Conservation (phyloP, 1,284 basidiomycete species). For the Leccinum holopus region DNA sequence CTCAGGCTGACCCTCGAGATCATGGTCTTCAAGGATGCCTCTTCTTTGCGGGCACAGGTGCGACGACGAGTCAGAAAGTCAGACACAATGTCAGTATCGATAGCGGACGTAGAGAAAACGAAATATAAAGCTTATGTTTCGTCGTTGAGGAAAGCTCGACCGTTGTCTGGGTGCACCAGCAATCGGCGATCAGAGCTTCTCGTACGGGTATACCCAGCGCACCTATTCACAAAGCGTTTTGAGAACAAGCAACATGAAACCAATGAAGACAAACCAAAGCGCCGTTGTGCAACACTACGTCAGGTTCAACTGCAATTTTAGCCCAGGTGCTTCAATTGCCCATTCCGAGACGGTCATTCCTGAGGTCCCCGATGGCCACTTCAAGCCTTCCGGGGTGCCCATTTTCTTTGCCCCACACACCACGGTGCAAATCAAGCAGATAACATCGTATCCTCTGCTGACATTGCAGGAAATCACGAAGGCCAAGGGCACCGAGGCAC, state of each 20-base stretch:
- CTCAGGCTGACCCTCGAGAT: conserved; percentile 70
- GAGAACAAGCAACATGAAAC: background rate
- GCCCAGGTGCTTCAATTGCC: conserved; percentile 60
- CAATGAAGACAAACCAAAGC: conserved; percentile 68
- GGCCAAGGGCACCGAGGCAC: conserved; percentile 93
- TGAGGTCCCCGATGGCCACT: conserved; percentile 88
- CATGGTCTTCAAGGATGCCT: conserved; percentile 87
- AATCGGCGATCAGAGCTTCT: conserved; percentile 89
- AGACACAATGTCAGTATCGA: conserved; percentile 93
- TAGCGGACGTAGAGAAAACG: conserved; percentile 91
- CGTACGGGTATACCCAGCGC: conserved; percentile 99
- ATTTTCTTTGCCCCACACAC: conserved; percentile 89
- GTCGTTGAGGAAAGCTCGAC: conserved; percentile 76
- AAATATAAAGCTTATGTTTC: conserved; percentile 84
- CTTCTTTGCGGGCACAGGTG: conserved; percentile 43
- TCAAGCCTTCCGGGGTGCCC: conserved; percentile 74
- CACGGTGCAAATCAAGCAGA: conserved; percentile 89
- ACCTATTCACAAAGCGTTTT: conserved; percentile 52
- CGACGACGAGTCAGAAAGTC: conserved; percentile 74
- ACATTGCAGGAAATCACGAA: conserved; percentile 76
- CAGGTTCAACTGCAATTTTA: conserved; percentile 70
- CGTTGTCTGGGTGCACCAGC: conserved; percentile 72
- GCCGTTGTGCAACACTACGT: conserved; percentile 93
- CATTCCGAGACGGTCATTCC: conserved; percentile 76
- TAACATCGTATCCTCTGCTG: conserved; percentile 69